Evolutionary conservation across 148 eudicot genomes (phyloP), one percentile per base, ranked within the genome.

Genomic region (Rhododendron ovatum): DNA sequence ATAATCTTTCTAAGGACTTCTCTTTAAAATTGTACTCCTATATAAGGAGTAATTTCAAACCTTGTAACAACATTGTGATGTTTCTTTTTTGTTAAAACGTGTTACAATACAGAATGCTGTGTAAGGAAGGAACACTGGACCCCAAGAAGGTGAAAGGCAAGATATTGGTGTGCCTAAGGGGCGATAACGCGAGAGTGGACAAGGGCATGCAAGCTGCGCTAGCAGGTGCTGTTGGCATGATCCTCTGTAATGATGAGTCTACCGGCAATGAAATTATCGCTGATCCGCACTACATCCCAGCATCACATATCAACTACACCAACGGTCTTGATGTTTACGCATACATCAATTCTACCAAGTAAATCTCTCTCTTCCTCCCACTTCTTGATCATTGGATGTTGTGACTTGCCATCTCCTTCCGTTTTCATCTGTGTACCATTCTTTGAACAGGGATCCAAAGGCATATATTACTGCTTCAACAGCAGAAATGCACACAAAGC

Each of bases 141-240:
- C 84, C 88, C 1, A 80, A 26, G 69, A 95, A 94, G 83, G 97
- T 83, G n/a, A 87, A 91, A 88, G 97, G 97, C 1, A 95, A 92
- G 85, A 92, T 95, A 13, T 57, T 95, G 86, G 98, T 81, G 5
- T 95, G 98, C 30, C 86, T 93, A 3, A 88, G 94, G 78, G 98
- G 98, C 3, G 86, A 11, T 7, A 91, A 18, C 9, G 84, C 85
- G 1, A 87, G 98, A 85, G 86, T 89, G 9, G 92, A 89, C 18
- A 93, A 91, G 87, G 92, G 95, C 30, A 1, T 78, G 30, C 88
- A 85, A 55, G 96, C 92, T 51, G 45, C 35, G 33, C 85, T 71
- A 11, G 97, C 95, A 0, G 98, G 98, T 78, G 98, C 91, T 33
- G 91, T 35, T 6, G 97, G 95, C 15, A 92, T 95, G 95, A 88